These are phyloP conservation scores for Euphorbia schlechtendalii DNA, from an alignment of 441 rosid genomes.

Conservation along the genomic window DNA sequence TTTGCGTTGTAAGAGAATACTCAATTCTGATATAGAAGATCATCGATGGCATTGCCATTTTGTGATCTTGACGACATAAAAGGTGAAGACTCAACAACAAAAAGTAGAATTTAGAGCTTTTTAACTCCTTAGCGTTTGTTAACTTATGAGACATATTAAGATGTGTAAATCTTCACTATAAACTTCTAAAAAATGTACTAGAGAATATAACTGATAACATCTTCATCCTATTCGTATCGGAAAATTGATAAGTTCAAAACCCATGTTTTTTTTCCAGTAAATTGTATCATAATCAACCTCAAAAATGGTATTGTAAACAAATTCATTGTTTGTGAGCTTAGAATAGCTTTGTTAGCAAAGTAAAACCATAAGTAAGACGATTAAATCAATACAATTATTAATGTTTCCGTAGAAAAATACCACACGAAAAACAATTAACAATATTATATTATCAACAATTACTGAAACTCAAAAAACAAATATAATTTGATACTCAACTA, in stretches of 20 bases:
- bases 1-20: conserved; percentile 1
- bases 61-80: conserved; percentile 82
- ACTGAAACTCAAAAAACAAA: too few relatives aligned
- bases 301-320: too few relatives aligned
- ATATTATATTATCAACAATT: too few relatives aligned
- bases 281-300: too few relatives aligned
- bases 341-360: too few relatives aligned
- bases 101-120: conserved; percentile 62
- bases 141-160: conserved; percentile 52
- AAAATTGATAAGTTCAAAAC: too few relatives aligned
- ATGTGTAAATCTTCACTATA: conserved; percentile 35
- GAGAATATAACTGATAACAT: conserved; percentile 32
- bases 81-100: conserved; percentile 78
- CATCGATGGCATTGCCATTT: conserved; percentile 94
- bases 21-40: conserved; percentile 8
- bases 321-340: too few relatives aligned
- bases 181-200: conserved; percentile 49
- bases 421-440: background rate
- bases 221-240: conserved; percentile 26
- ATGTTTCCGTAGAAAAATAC: too few relatives aligned
- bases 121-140: conserved; percentile 51
- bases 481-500: too few relatives aligned
- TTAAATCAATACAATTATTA: background rate
- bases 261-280: too few relatives aligned
- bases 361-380: too few relatives aligned